These are phyloP conservation scores for Melastoma malabathricum DNA, from an alignment of 345 rosid genomes.

Conservation along the genomic window DNA sequence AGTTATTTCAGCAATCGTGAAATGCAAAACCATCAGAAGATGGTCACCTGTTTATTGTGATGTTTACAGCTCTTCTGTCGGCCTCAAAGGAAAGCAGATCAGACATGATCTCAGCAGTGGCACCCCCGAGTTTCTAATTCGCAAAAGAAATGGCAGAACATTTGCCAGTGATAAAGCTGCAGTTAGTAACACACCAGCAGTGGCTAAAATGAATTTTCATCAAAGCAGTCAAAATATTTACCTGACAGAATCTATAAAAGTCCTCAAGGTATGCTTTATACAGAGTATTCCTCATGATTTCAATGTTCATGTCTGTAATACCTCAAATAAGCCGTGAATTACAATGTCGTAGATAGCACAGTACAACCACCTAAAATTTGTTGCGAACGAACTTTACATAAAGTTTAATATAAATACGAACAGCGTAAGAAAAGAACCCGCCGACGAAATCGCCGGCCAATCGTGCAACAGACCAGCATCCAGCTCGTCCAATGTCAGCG, in stretches of 20 bases:
- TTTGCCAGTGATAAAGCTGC: background rate
- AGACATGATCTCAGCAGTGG: constrained; percentile 96
- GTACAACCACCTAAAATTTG: too few species aligned
- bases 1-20: background rate
- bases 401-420: too few species aligned
- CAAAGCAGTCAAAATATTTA: constrained; percentile 14
- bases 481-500: too few species aligned
- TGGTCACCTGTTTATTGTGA: constrained; percentile 74
- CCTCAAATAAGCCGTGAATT: too few species aligned
- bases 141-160: background rate
- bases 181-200: too few species aligned
- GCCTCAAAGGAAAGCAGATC: constrained; percentile 96
- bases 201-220: background rate
- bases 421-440: too few species aligned
- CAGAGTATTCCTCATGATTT: constrained; percentile 91
- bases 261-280: constrained; percentile 97
- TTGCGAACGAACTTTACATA: too few species aligned
- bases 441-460: too few species aligned
- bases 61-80: constrained; percentile 93
- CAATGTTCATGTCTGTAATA: constrained; percentile 98
- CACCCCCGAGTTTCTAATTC: constrained; percentile 89
- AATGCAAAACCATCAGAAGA: background rate
- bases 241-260: constrained; percentile 93
- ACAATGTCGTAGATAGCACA: too few species aligned
- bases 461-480: too few species aligned